Conservation (phyloP, 305 asterid genomes). For the Fraxinus sp. region DNA sequence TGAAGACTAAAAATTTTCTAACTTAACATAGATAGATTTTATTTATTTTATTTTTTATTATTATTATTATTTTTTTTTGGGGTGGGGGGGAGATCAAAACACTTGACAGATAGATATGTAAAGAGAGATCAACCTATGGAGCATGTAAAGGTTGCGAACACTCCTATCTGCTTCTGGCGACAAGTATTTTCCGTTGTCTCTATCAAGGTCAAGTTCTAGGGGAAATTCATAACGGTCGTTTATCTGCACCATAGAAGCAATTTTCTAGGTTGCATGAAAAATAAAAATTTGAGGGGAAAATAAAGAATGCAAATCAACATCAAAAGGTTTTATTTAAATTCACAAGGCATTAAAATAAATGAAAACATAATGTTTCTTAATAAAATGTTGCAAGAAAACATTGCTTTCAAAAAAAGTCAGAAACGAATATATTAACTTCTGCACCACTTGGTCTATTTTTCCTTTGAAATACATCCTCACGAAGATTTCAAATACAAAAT, state of each 20-base stretch:
- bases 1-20: not conserved
- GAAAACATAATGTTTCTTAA: not conserved
- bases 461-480: not conserved
- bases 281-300: not conserved
- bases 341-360: not conserved
- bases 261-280: conserved; percentile 1
- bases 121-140: conserved; percentile 32
- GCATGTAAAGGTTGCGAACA: conserved; percentile 39
- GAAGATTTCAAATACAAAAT: not conserved
- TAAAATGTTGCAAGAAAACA: not conserved
- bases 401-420: not conserved
- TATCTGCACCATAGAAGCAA: conserved; percentile 30
- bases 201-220: conserved; percentile 42
- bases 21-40: not conserved
- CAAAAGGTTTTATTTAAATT: not conserved
- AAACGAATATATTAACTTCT: not conserved
- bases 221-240: conserved; percentile 46
- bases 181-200: conserved; percentile 44
- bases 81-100: not conserved
- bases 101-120: not conserved
- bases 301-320: not conserved
- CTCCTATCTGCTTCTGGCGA: conserved; percentile 45
- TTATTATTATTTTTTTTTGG: not conserved
- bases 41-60: not conserved
- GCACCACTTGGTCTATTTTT: not conserved